Conservation (phyloP, 164 flowering plant species). For the Amborella trichopoda region DNA sequence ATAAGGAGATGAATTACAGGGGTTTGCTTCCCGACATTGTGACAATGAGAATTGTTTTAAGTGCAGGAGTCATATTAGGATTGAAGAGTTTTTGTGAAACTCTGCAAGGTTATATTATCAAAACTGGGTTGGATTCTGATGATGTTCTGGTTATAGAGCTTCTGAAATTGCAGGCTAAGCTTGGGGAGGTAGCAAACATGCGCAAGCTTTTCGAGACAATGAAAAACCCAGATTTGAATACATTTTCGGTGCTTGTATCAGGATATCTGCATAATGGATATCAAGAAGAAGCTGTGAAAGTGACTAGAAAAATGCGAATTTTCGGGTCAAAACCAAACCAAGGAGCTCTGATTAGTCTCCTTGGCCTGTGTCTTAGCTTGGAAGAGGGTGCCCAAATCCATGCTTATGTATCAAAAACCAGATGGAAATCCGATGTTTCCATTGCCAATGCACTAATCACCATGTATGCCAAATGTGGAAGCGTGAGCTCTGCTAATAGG, state of each 20-base stretch:
- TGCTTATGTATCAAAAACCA: neutral
- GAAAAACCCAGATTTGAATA: slow-evolving; percentile 1
- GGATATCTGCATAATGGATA: slow-evolving; percentile 3
- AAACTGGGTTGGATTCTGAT: slow-evolving; percentile 7
- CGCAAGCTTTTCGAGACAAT: slow-evolving; percentile 5
- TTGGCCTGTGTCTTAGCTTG: neutral
- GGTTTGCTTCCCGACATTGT: slow-evolving; percentile 7
- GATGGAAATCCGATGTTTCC: neutral
- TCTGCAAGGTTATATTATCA: slow-evolving; percentile 2
- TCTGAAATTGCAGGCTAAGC: neutral
- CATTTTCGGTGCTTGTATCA: slow-evolving; percentile 6
- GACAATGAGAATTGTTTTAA: slow-evolving; percentile 2
- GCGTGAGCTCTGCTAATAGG: neutral
- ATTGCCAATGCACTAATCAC: neutral
- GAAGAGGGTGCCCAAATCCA: neutral
- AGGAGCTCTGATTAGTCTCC: slow-evolving; percentile 5
- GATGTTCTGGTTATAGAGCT: slow-evolving; percentile 1
- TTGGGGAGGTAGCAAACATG: slow-evolving; percentile 3
- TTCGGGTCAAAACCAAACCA: neutral
- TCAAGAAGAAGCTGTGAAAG: neutral
- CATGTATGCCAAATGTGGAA: neutral
- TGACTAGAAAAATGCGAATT: neutral
- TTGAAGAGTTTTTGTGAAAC: slow-evolving; percentile 2
- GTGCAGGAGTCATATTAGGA: slow-evolving; percentile 1
- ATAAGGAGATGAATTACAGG: neutral